These are phyloP conservation scores for Uncinocarpus reesii DNA, from an alignment of 2,329 filamentous ascomycete species.

Conservation along the genomic window DNA sequence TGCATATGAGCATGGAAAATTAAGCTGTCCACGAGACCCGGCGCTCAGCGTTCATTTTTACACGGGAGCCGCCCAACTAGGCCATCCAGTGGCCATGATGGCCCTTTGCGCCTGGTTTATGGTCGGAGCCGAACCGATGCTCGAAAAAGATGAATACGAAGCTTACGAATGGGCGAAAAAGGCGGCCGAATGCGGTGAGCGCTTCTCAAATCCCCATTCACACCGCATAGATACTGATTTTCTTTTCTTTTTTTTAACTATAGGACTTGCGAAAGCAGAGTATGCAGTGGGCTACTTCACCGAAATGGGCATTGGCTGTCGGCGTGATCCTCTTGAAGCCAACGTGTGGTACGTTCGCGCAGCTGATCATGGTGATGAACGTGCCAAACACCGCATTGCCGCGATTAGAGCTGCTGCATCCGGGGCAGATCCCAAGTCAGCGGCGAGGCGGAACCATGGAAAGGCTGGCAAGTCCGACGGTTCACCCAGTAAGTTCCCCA, in stretches of 20 bases:
- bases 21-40: constrained; percentile 81
- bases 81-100: constrained; percentile 89
- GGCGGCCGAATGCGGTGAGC: constrained; percentile 72
- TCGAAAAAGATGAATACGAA: constrained; percentile 92
- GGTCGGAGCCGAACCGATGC: constrained; percentile 79
- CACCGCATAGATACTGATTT: constrained; percentile 4
- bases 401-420: constrained; percentile 76
- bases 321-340: constrained; percentile 85
- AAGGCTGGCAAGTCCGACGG: constrained; percentile 18
- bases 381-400: constrained; percentile 74
- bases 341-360: constrained; percentile 98
- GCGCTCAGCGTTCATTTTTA: constrained; percentile 96
- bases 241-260: constrained; percentile 8
- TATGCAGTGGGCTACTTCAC: constrained; percentile 96
- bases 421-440: constrained; percentile 34
- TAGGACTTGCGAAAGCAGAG: constrained; percentile 56
- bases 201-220: background rate
- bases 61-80: constrained; percentile 76
- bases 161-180: constrained; percentile 91
- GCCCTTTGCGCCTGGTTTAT: constrained; percentile 97
- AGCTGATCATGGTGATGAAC: constrained; percentile 80
- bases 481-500: background rate
- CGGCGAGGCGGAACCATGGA: constrained; percentile 14
- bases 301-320: constrained; percentile 95
- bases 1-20: constrained; percentile 84